Percentiles rank a stretch among this genome's conserved stretches.
These are phyloP conservation scores for Diaporthe sp. DNA, from an alignment of 2,329 filamentous ascomycete species.

Conservation along the genomic window DNA sequence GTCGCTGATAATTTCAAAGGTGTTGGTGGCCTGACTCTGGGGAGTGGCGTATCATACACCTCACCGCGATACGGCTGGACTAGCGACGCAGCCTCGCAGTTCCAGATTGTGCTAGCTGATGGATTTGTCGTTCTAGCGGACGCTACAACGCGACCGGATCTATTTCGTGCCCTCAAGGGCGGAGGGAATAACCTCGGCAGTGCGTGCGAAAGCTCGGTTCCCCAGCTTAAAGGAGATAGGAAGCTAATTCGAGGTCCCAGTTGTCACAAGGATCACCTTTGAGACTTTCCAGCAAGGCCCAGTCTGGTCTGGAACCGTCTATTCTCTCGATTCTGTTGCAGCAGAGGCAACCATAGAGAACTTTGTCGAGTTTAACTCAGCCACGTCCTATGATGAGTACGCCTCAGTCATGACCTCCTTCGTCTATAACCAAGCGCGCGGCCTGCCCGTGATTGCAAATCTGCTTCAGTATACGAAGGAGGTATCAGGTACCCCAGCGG, in stretches of 20 bases:
- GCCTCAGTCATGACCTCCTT: constrained; percentile 10
- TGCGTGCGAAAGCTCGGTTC: neutral
- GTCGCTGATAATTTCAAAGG: too few relatives aligned
- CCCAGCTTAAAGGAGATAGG: too few relatives aligned
- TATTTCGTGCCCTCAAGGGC: neutral
- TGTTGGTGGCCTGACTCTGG: neutral
- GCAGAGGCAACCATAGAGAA: neutral
- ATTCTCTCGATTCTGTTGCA: neutral
- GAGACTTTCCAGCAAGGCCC: constrained; percentile 37
- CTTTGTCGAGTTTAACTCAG: neutral
- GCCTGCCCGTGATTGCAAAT: neutral
- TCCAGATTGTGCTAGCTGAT: neutral
- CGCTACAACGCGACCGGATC: neutral
- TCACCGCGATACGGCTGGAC: neutral
- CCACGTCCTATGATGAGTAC: neutral
- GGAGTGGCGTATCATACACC: neutral
- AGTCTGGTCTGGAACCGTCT: neutral
- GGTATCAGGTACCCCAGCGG: neutral
- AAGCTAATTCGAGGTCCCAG: neutral
- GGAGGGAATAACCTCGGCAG: neutral
- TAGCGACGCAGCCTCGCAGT: neutral
- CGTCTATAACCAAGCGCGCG: neutral
- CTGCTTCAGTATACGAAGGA: constrained; percentile 33
- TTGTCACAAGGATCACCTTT: constrained; percentile 42
- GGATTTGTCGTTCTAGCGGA: neutral